Conservation (phyloP, 768 basidiomycete species). For the Piloderma croceum region DNA sequence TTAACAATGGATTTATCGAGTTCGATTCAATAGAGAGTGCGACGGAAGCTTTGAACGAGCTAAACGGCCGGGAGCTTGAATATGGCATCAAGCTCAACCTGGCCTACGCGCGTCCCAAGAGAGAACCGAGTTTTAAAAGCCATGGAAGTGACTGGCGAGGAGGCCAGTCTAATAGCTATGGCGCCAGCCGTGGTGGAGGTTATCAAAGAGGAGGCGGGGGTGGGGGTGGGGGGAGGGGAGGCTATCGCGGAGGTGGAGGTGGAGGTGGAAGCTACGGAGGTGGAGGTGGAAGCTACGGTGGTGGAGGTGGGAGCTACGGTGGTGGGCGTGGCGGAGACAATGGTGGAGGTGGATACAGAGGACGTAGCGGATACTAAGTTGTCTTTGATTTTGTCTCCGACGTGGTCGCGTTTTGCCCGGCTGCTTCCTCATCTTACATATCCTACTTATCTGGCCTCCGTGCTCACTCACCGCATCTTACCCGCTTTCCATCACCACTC, state of each 20-base stretch:
- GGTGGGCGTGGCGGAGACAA: background rate
- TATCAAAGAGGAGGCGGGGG: too few species aligned
- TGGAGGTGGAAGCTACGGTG: background rate
- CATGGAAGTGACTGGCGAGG: background rate
- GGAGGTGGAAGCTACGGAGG: background rate
- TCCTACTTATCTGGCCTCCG: background rate
- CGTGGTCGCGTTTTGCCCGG: background rate
- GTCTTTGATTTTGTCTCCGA: background rate
- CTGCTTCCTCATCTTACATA: background rate
- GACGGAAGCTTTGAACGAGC: conserved; percentile 38
- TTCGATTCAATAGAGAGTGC: conserved; percentile 44
- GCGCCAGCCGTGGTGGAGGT: too few species aligned
- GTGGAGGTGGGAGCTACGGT: background rate
- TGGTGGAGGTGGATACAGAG: background rate
- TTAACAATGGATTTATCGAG: conserved; percentile 46
- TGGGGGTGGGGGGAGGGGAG: background rate
- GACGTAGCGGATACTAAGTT: too few species aligned
- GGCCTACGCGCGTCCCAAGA: conserved; percentile 36
- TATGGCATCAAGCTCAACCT: conserved; percentile 35
- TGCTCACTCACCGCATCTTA: background rate
- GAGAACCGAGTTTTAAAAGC: too few species aligned
- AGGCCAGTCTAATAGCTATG: background rate
- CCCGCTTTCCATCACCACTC: too few species aligned
- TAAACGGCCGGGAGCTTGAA: conserved; percentile 32
- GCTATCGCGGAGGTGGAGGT: background rate